These are phyloP conservation scores for Saccharomyces jurei DNA, from an alignment of 805 yeast species.

Conservation along the genomic window DNA sequence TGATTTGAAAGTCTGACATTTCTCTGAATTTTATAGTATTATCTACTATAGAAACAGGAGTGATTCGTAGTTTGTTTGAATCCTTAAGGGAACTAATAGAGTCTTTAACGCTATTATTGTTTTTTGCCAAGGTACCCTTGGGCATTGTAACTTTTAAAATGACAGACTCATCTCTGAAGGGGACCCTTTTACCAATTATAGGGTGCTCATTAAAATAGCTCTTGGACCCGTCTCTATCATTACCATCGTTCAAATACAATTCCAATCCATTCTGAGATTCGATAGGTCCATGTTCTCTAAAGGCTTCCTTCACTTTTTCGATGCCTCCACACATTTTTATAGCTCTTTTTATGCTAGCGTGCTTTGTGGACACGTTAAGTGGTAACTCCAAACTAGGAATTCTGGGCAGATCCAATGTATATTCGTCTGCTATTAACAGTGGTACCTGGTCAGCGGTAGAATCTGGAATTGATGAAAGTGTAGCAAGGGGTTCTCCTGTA, in stretches of 20 bases:
- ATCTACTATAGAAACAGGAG: conserved; percentile 61
- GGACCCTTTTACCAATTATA: conserved; percentile 40
- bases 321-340: conserved; percentile 63
- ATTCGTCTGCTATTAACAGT: conserved; percentile 38
- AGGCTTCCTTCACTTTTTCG: conserved; percentile 28
- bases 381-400: conserved; percentile 76
- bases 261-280: conserved; percentile 24
- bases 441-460: not conserved
- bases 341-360: conserved; percentile 51
- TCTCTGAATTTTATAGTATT: conserved; percentile 71
- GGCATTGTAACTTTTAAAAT: conserved; percentile 55
- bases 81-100: conserved; percentile 32
- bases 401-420: conserved; percentile 65
- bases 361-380: conserved; percentile 41
- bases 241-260: conserved; percentile 30
- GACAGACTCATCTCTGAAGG: conserved; percentile 47
- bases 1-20: conserved; percentile 79
- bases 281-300: conserved; percentile 22
- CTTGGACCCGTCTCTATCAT: conserved; percentile 34
- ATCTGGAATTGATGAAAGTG: not conserved
- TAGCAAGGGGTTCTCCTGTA: not conserved
- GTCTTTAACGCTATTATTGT: conserved; percentile 37
- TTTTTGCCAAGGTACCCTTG: conserved; percentile 38
- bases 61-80: conserved; percentile 35
- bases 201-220: conserved; percentile 48